Conservation (phyloP, 2,329 filamentous ascomycete species). For the Monosporascus sp. region DNA sequence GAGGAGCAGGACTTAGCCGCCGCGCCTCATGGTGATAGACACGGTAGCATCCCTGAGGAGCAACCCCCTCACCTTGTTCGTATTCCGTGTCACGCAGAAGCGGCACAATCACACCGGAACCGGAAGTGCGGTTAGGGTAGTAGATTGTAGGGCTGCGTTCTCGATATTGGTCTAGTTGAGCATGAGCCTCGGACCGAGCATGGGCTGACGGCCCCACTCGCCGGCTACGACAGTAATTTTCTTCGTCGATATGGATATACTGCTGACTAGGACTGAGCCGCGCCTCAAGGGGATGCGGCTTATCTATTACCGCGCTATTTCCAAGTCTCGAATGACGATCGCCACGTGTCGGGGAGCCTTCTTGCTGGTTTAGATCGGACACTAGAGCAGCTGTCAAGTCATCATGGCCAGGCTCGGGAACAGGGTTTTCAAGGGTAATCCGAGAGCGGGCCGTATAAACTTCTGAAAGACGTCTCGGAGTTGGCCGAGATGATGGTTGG, state of each 20-base stretch:
- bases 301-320: conserved; percentile 1
- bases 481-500: neutral
- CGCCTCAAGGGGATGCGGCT: conserved; percentile 6
- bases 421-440: neutral
- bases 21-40: conserved; percentile 25
- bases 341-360: conserved; percentile 2
- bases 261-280: conserved; percentile 6
- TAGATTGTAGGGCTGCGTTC: conserved; percentile 24
- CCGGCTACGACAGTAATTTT: conserved; percentile 12
- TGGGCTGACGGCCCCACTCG: conserved; percentile 30
- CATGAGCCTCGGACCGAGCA: conserved; percentile 20
- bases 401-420: conserved; percentile 12
- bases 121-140: conserved; percentile 23
- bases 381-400: conserved; percentile 23
- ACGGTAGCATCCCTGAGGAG: conserved; percentile 28
- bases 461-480: neutral
- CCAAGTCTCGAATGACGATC: neutral
- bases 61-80: conserved; percentile 14
- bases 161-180: conserved; percentile 22
- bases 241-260: conserved; percentile 8
- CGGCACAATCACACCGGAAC: conserved; percentile 18
- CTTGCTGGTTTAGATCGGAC: conserved; percentile 18
- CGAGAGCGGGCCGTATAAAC: neutral
- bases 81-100: conserved; percentile 22
- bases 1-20: conserved; percentile 23